A percentile compares a stretch with the other conserved stretches of the same genome.
Conservation (phyloP, 2,329 filamentous ascomycete species). For the Botrytis cinerea region DNA sequence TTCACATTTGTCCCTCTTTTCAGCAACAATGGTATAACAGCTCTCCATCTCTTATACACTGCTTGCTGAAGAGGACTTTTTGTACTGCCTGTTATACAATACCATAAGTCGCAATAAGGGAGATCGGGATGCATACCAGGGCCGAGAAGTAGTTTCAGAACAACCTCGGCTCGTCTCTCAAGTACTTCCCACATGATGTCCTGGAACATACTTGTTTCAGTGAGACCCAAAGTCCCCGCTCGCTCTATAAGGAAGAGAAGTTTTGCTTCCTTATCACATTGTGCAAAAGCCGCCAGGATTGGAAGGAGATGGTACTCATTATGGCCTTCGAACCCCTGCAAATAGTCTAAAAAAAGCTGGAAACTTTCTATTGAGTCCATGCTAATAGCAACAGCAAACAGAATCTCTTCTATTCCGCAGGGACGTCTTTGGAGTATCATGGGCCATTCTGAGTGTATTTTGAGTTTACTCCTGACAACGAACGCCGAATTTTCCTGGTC, state of each 20-base stretch:
- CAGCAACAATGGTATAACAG: not conserved
- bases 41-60: not conserved
- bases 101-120: too few species aligned
- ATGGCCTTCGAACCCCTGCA: too few species aligned
- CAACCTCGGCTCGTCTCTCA: not conserved
- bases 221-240: not conserved
- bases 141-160: not conserved
- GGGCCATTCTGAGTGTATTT: not conserved
- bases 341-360: not conserved
- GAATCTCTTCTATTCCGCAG: fast-evolving
- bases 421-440: fast-evolving
- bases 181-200: not conserved
- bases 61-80: not conserved
- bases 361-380: not conserved
- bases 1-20: not conserved
- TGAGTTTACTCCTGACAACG: not conserved
- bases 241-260: fast-evolving
- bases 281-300: not conserved
- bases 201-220: not conserved
- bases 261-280: not conserved
- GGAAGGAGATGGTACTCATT: too few species aligned
- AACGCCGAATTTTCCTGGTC: not conserved
- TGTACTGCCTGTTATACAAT: too few species aligned
- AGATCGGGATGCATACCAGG: not conserved
- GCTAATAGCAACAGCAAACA: not conserved